These are phyloP conservation scores for Chlamydomonas eustigma DNA, from an alignment of 139 green algal genomes.

Conservation along the genomic window DNA sequence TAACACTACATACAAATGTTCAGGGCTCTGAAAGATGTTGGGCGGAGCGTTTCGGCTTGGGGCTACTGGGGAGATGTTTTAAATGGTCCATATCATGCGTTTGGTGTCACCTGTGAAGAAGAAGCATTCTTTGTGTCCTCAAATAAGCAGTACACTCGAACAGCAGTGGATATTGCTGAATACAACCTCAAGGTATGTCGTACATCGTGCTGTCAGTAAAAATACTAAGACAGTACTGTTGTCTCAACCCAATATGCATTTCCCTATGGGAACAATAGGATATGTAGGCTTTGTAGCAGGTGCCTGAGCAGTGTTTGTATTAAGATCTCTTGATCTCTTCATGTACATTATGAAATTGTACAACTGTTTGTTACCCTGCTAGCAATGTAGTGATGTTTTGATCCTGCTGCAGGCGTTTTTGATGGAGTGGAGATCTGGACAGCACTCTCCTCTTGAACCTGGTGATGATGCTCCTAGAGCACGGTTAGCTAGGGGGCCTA, in stretches of 20 bases:
- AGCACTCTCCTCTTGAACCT: background rate
- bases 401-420: conserved; percentile 24
- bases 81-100: conserved; percentile 60
- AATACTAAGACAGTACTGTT: too few species aligned
- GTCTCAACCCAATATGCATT: too few species aligned
- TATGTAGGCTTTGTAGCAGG: too few species aligned
- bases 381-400: too few species aligned
- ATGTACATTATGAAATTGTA: too few species aligned
- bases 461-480: conserved; percentile 13
- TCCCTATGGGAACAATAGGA: too few species aligned
- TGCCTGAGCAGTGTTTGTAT: too few species aligned
- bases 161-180: conserved; percentile 59
- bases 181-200: conserved; percentile 57
- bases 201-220: too few species aligned
- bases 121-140: conserved; percentile 34
- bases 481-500: conserved; percentile 28
- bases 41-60: conserved; percentile 28
- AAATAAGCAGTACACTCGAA: conserved; percentile 68
- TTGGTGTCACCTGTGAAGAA: conserved; percentile 50
- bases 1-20: background rate
- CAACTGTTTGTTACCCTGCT: too few species aligned
- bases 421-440: conserved; percentile 36
- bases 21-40: conserved; percentile 5
- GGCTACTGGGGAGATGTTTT: conserved; percentile 71
- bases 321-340: too few species aligned